Percentiles rank a stretch among this genome's conserved stretches.
Conservation (phyloP, 108 stramenopile species). For the Bacterosira constricta region DNA sequence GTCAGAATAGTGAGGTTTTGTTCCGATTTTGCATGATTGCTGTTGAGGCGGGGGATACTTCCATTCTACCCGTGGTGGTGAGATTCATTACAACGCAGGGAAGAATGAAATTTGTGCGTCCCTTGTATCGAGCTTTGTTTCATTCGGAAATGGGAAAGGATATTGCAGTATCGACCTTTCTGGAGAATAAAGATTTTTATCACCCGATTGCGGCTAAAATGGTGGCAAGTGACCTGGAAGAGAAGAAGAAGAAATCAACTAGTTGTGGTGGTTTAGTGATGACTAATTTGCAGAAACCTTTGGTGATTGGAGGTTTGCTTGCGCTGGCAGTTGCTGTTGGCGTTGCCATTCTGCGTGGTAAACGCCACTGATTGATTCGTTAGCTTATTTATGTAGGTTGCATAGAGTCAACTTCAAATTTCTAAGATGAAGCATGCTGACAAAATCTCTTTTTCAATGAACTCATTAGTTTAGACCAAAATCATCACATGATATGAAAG, state of each 20-base stretch:
- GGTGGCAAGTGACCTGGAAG: slow-evolving; percentile 80
- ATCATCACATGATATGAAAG: no score
- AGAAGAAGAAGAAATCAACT: not conserved
- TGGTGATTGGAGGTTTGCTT: slow-evolving; percentile 6
- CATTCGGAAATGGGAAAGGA: slow-evolving; percentile 65
- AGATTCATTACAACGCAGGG: slow-evolving; percentile 95
- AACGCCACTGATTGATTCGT: not conserved
- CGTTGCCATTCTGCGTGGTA: slow-evolving; percentile 25
- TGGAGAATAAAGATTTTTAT: slow-evolving; percentile 85
- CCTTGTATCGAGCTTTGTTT: slow-evolving; percentile 87
- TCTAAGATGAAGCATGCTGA: no score
- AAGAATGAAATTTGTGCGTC: slow-evolving; percentile 98
- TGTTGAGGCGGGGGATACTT: slow-evolving; percentile 70
- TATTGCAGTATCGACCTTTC: slow-evolving; percentile 81
- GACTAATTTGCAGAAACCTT: not conserved
- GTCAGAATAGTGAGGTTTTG: slow-evolving; percentile 89
- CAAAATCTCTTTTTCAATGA: not conserved
- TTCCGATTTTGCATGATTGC: slow-evolving; percentile 92
- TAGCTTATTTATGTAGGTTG: not conserved
- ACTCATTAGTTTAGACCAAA: no score
- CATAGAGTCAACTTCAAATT: no score
- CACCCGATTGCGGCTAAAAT: slow-evolving; percentile 96
- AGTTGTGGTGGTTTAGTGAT: not conserved
- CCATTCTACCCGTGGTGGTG: slow-evolving; percentile 68
- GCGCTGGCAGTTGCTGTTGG: slow-evolving; percentile 7